Conservation (phyloP, 129 eudicot species). For the Artemisia argyi region DNA sequence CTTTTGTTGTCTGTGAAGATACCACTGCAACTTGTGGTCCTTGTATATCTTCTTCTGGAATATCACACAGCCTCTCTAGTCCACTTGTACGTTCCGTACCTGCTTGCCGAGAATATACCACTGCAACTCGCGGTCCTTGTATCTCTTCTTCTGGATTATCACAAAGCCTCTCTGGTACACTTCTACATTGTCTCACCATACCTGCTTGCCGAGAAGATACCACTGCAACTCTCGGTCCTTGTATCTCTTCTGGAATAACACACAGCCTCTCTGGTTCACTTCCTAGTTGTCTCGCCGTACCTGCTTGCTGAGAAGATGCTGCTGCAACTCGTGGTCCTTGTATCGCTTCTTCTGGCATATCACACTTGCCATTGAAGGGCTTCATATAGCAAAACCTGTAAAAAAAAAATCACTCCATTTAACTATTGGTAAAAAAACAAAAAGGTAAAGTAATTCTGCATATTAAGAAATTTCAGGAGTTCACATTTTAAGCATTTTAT, state of each 20-base stretch:
- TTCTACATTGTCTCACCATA: too few species aligned
- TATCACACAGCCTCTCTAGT: too few species aligned
- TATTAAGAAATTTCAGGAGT: too few species aligned
- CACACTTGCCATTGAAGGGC: background rate
- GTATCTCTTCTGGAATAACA: too few species aligned
- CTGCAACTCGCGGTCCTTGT: background rate
- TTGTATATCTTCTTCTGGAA: background rate
- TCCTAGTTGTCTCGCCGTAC: background rate
- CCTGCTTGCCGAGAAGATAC: too few species aligned
- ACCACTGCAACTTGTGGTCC: too few species aligned
- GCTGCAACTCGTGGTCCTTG: background rate
- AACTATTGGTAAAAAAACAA: too few species aligned
- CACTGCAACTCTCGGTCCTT: too few species aligned
- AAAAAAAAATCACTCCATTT: too few species aligned
- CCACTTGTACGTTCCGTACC: background rate
- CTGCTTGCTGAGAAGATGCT: background rate
- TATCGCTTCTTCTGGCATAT: background rate
- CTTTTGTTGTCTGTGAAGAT: background rate
- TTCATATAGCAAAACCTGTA: slow-evolving; percentile 5
- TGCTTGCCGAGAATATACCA: background rate
- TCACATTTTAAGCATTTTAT: too few species aligned
- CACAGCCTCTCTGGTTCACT: too few species aligned
- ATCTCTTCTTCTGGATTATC: background rate
- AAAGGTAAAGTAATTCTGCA: too few species aligned
- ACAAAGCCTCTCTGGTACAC: background rate